phyloP scores from a whole-genome alignment of 2,329 filamentous ascomycete species.

The Mariannaea elegans region DNA sequence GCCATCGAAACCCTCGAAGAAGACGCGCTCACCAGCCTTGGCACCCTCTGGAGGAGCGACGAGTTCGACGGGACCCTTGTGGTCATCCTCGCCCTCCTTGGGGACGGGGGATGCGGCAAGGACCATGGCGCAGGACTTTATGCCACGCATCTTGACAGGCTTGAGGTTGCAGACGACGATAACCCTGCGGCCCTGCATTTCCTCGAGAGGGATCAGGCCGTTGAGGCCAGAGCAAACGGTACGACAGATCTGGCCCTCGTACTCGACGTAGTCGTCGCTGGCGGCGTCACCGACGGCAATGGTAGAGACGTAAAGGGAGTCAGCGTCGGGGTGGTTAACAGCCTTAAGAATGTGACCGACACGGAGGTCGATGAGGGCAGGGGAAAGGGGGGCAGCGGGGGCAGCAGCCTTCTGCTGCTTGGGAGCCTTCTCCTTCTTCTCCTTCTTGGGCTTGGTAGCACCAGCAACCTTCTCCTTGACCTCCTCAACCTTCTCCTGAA shows the following conservation, averaged over 20 bases:
- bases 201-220: conserved; percentile 88
- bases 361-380: conserved; percentile 89
- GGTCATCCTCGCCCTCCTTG: conserved; percentile 84
- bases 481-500: conserved; percentile 63
- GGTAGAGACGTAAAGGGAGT: conserved; percentile 94
- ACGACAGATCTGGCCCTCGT: conserved; percentile 89
- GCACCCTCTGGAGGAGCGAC: conserved; percentile 82
- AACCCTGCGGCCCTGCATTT: conserved; percentile 97
- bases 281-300: conserved; percentile 92
- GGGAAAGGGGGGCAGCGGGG: conserved; percentile 79
- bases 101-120: conserved; percentile 89
- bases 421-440: conserved; percentile 89
- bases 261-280: conserved; percentile 89
- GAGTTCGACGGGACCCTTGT: conserved; percentile 91
- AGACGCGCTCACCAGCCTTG: conserved; percentile 86
- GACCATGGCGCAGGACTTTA: conserved; percentile 85
- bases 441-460: conserved; percentile 71
- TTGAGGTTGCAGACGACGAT: conserved; percentile 98
- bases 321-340: conserved; percentile 93
- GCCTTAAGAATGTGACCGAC: conserved; percentile 98
- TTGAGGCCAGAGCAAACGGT: conserved; percentile 98
- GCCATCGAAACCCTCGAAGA: conserved; percentile 93
- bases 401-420: conserved; percentile 76
- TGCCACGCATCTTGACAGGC: conserved; percentile 97
- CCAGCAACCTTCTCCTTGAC: conserved; percentile 51